These are phyloP conservation scores for Irpex sp. DNA, from an alignment of 1,284 basidiomycete genomes.

Conservation along the genomic window DNA sequence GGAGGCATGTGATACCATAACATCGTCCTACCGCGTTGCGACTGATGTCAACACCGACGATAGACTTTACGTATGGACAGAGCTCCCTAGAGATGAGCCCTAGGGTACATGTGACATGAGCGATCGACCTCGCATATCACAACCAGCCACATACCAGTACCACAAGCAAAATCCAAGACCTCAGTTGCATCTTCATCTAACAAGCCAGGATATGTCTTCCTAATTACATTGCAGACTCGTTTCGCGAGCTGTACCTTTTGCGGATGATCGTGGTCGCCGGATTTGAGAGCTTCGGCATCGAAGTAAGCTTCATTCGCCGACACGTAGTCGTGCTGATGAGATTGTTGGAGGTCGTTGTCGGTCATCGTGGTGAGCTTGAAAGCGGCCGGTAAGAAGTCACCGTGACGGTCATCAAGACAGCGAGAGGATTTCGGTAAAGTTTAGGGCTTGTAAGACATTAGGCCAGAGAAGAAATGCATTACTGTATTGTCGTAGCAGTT, in stretches of 20 bases:
- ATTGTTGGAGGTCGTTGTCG: no score
- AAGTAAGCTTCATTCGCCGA: slow-evolving; percentile 24
- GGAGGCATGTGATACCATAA: no score
- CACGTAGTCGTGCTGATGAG: slow-evolving; percentile 10
- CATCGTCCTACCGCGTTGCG: slow-evolving; percentile 20
- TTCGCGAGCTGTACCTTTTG: neutral
- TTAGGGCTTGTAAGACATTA: no score
- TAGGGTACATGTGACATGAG: neutral
- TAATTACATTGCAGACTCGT: neutral
- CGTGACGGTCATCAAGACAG: no score
- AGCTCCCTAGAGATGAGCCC: slow-evolving; percentile 43
- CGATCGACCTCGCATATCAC: neutral
- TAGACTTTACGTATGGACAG: slow-evolving; percentile 44
- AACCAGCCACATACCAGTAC: slow-evolving; percentile 46
- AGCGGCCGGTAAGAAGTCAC: no score
- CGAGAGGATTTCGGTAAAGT: no score
- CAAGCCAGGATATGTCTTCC: slow-evolving; percentile 8
- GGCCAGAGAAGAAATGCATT: no score
- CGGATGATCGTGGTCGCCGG: slow-evolving; percentile 11
- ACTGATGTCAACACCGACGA: slow-evolving; percentile 66
- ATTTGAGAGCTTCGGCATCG: slow-evolving; percentile 19
- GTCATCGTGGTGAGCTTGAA: no score
- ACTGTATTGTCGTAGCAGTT: no score
- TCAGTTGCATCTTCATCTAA: slow-evolving; percentile 49
- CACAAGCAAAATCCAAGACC: slow-evolving; percentile 66